Evolutionary conservation across 495 filamentous ascomycete species (phyloP), one percentile per base, ranked within the genome.

Genomic region (Neohortaea acidophila): DNA sequence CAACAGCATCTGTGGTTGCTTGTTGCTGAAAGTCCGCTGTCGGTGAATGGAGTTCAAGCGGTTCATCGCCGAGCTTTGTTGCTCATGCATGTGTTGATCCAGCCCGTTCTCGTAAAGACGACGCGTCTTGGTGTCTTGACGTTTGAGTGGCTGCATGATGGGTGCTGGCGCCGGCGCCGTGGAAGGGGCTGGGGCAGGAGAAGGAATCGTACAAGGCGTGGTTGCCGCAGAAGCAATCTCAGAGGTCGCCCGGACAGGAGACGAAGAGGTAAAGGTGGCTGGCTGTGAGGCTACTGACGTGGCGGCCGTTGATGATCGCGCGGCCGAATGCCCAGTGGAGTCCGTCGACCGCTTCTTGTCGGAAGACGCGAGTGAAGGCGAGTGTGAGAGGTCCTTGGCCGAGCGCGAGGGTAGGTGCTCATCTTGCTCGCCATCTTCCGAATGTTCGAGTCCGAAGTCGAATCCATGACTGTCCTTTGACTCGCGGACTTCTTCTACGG

Each of bases 201-300:
- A 19, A 33, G 17, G 39, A 21, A 7, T 34, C 7, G 43, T 4
- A n/a, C n/a, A n/a, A n/a, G n/a, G n/a, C n/a, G n/a, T n/a, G n/a
- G n/a, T n/a, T n/a, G n/a, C n/a, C n/a, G n/a, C n/a, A n/a, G n/a
- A n/a, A n/a, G n/a, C n/a, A n/a, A n/a, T n/a, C n/a, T n/a, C n/a
- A n/a, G n/a, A n/a, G n/a, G n/a, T n/a, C n/a, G n/a, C n/a, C n/a
- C n/a, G n/a, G n/a, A n/a, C n/a, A n/a, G n/a, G n/a, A n/a, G 48
- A 41, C 6, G 44, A 36, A 25, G 57, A 20, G n/a, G 67, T 17
- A 4, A 66, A 67, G 4, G 60, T 58, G 1, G 74, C 62, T 10
- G 64, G 65, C 38, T 83, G 75, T 11, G 86, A 94, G n/a, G 78
- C 74, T 38, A 93, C 65, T 0, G 89, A 97, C 3, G 87, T 96